Base-by-base conservation (phyloP, 495 filamentous ascomycete species). In the Aspergillus nidulans region DNA sequence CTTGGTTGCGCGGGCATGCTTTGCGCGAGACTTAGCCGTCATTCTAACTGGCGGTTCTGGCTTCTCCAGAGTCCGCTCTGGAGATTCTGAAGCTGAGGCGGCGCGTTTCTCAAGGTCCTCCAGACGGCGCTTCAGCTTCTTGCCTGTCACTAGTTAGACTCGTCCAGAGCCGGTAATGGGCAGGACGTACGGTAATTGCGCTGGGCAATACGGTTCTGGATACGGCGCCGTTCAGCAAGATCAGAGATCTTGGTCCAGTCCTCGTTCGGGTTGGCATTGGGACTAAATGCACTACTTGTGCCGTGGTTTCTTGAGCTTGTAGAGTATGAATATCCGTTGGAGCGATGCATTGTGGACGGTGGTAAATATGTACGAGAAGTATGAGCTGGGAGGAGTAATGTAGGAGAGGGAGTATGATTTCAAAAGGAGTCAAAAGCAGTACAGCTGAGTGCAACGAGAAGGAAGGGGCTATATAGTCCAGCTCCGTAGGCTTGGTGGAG, bases 221-320 rank as follows among this genome's bases (percentile, higher is more conserved):
- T 97, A 64, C 92, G 81, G 66, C 92, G 80, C 60, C 92, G 84
- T 75, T 97, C 92, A 50, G 92, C 92, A 38, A 97, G 81, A 68
- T 97, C 92, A 41, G 94, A 96, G 72, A 97, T 96, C 83, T 97
- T 94, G 66, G 92, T 97, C 92, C 92, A 97, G 77, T 97, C 92
- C 73, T 97, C 92, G 61, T 96, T 92, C 52, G 94, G 91, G 71
- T 97, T 94, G 62, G 94, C 95, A 56, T 89, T 94, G 60, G 88
- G 87, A 76, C 91, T 95, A 82, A 97, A 97, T 58, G 95, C 94
- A 69, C 91, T 96, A 76, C 92, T 95, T 41, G 90, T 95, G 58
- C 83, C 85, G 66, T 90, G 86, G 52, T 66, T 84, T 58, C 85
- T 83, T 40, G 88, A 69, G 55, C 65, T 63, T 47, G 73, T 63